Evolutionary conservation across 371 early-diverging fungal genomes (phyloP).

Genomic region (Polyrhizophydium stewartii): DNA sequence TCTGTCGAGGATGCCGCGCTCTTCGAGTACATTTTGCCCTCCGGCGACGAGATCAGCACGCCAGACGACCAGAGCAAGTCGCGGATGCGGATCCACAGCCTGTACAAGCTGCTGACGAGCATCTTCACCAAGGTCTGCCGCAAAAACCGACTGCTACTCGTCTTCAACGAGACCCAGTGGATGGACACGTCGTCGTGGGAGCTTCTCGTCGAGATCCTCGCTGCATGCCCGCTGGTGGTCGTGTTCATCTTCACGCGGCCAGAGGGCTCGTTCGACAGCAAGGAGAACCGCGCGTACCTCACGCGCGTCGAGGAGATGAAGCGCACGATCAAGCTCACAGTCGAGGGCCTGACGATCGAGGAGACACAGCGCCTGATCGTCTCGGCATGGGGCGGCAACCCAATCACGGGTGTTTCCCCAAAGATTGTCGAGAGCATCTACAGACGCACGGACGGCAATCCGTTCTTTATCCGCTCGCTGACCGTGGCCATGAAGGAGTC

Average conservation of each 20-base stretch:
- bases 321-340: conserved; percentile 4
- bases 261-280: conserved; percentile 27
- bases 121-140: conserved; percentile 23
- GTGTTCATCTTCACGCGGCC: conserved; percentile 34
- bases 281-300: conserved; percentile 15
- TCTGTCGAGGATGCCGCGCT: conserved; percentile 17
- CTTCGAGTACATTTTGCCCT: conserved; percentile 28
- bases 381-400: conserved; percentile 20
- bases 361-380: conserved; percentile 39
- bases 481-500: conserved; percentile 40
- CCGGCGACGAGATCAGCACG: conserved; percentile 8
- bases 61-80: conserved; percentile 13
- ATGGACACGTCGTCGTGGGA: conserved; percentile 45
- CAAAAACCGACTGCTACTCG: conserved; percentile 18
- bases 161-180: conserved; percentile 45
- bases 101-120: conserved; percentile 26
- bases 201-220: conserved; percentile 29
- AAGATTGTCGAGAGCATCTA: conserved; percentile 32
- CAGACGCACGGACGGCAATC: conserved; percentile 44
- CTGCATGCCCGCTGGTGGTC: conserved; percentile 21
- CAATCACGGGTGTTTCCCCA: conserved; percentile 16
- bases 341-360: conserved; percentile 32
- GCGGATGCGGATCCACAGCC: conserved; percentile 23
- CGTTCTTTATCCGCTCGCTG: conserved; percentile 39
- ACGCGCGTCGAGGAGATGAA: conserved; percentile 4